Percentiles rank a stretch among this genome's conserved stretches.
phyloP scores from a whole-genome alignment of 805 yeast genomes.

The Ogataea philodendri region DNA sequence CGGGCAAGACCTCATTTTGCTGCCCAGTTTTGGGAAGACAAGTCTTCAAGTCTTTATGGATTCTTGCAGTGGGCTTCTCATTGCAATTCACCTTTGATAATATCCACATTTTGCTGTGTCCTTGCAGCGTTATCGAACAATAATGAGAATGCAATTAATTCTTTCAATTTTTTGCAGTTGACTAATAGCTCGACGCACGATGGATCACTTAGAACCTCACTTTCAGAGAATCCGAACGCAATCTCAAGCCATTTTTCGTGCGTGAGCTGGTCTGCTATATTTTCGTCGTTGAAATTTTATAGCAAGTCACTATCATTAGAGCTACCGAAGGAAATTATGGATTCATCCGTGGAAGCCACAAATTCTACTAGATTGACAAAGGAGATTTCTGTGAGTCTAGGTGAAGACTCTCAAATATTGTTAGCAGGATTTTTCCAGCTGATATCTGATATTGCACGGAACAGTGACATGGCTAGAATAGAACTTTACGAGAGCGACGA shows the following conservation, averaged over 20 bases:
- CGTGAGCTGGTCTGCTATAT: conserved; percentile 38
- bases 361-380: too few species aligned
- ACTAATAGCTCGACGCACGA: conserved; percentile 25
- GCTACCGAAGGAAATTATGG: background rate
- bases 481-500: conserved; percentile 36
- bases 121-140: conserved; percentile 71
- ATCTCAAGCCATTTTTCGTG: conserved; percentile 28
- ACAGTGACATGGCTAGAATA: conserved; percentile 35
- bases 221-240: conserved; percentile 18
- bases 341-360: background rate
- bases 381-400: conserved; percentile 45
- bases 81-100: conserved; percentile 70
- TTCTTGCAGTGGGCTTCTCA: conserved; percentile 88
- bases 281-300: conserved; percentile 34
- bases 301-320: conserved; percentile 28
- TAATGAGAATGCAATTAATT: conserved; percentile 49
- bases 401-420: conserved; percentile 76
- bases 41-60: conserved; percentile 66
- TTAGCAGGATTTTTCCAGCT: conserved; percentile 72
- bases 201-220: conserved; percentile 6
- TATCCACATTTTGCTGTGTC: conserved; percentile 78
- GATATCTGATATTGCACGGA: conserved; percentile 49
- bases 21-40: conserved; percentile 64
- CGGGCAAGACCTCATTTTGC: conserved; percentile 58
- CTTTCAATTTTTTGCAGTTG: conserved; percentile 46